Conservation (phyloP, 768 basidiomycete species). For the Tricholoma furcatifolium region DNA sequence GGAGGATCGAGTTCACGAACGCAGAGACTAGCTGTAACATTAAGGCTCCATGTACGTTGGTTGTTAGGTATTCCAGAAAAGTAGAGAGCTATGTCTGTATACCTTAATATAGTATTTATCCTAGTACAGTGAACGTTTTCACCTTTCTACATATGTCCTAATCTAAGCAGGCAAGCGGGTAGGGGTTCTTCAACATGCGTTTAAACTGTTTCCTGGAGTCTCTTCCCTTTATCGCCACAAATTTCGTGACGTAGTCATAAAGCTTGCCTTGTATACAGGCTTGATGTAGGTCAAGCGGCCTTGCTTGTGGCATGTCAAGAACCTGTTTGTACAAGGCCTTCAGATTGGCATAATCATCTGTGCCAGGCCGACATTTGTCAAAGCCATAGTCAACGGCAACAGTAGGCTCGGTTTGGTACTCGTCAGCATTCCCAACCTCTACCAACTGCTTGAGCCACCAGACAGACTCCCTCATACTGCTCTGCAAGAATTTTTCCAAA, state of each 20-base stretch:
- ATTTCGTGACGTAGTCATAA: slow-evolving; percentile 22
- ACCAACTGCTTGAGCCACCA: slow-evolving; percentile 36
- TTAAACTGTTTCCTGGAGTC: slow-evolving; percentile 19
- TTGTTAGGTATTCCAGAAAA: too few species aligned
- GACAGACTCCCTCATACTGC: slow-evolving; percentile 24
- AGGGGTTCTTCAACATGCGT: slow-evolving; percentile 30
- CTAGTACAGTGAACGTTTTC: too few species aligned
- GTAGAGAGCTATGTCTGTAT: too few species aligned
- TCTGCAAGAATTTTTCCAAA: slow-evolving; percentile 25
- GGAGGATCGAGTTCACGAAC: slow-evolving; percentile 30
- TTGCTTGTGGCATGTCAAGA: slow-evolving; percentile 22
- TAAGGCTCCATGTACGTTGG: too few species aligned
- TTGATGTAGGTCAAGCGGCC: slow-evolving; percentile 34
- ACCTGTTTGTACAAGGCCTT: slow-evolving; percentile 31
- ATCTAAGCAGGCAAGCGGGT: slow-evolving; percentile 20
- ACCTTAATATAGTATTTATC: too few species aligned
- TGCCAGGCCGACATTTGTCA: slow-evolving; percentile 27
- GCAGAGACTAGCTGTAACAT: slow-evolving; percentile 5
- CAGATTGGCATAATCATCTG: slow-evolving; percentile 24
- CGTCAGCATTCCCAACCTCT: slow-evolving; percentile 6
- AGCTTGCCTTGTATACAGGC: slow-evolving; percentile 32
- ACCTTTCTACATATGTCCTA: too few species aligned
- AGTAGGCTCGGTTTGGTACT: slow-evolving; percentile 4
- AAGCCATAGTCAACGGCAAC: slow-evolving; percentile 35
- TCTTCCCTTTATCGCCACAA: slow-evolving; percentile 22